Evolutionary conservation across 805 yeast genomes (phyloP), one percentile per base, ranked within the genome.

Genomic region (Debaryomyces castellii): DNA sequence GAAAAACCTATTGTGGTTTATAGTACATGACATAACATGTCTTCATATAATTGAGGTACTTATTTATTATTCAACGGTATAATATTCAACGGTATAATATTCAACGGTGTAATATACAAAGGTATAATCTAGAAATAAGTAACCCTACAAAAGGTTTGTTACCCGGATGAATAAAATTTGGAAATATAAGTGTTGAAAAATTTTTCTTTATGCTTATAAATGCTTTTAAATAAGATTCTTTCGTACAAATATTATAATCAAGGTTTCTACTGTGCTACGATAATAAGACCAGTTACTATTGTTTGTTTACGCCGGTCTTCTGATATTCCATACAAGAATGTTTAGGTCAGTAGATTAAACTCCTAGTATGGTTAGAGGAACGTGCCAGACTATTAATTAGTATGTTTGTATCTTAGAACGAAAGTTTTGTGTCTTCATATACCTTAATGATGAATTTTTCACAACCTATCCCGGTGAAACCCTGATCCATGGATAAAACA

Each of bases 401-500:
- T 40, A 40, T 40, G 43, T 40, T 30, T 30, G 7, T 16, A 20
- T 12, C 21, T 22, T 10, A 20, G 12, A 38, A 8, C 16, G 12
- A 18, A 14, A n/a, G 17, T 17, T 34, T 37, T 16, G 14, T 18
- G 40, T 41, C 35, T 41, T 16, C 20, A 18, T 14, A 23, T 30
- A n/a, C n/a, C n/a, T 17, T 41, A 6, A 59, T 62, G 66, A 62
- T 62, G 65, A 60, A 51, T 43, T 55, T 58, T 49, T 63, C 52
- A 46, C 55, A 46, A 48, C 51, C 47, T 62, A 6, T 62, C 67
- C 74, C 77, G 73, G 80, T 81, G 68, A 81, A 77, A 62, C 23
- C 79, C 78, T 87, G 94, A 83, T 84, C 94, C 86, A 70, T 71
- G 87, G 87, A 83, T 80, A 72, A 73, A 69, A 59, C 96, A 89